Evolutionary conservation across 23 red algal genomes (phyloP).

Genomic region (Gracilaria domingensis): DNA sequence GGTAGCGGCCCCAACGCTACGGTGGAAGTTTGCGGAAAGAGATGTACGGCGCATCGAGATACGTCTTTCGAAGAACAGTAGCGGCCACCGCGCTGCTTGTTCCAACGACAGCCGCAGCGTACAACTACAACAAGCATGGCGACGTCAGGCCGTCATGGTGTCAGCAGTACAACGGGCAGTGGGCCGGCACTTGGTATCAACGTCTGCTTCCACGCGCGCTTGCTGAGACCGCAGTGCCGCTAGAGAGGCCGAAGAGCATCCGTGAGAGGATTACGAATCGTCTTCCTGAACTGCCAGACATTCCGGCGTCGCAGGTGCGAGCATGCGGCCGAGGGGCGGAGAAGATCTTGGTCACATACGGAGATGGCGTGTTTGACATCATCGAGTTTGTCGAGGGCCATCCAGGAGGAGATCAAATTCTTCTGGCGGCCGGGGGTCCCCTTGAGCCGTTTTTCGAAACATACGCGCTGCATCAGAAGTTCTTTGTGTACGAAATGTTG

Average conservation of each 20-base stretch:
- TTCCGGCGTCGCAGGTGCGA: neutral
- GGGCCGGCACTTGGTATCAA: no score
- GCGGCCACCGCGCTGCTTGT: no score
- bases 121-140: no score
- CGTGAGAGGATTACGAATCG: neutral
- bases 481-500: slow-evolving; percentile 78
- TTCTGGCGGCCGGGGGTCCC: slow-evolving; percentile 69
- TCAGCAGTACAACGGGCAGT: no score
- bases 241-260: neutral
- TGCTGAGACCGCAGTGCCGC: neutral
- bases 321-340: neutral
- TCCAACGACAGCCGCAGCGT: no score
- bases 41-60: no score
- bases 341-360: slow-evolving; percentile 56
- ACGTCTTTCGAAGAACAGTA: no score
- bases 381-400: slow-evolving; percentile 77
- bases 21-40: no score
- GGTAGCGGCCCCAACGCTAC: no score
- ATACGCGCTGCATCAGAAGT: slow-evolving; percentile 71
- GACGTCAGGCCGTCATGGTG: no score
- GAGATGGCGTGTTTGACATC: slow-evolving; percentile 76
- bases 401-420: slow-evolving; percentile 72
- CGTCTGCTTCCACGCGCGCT: neutral
- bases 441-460: slow-evolving; percentile 68
- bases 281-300: neutral